These are phyloP conservation scores for Xylaria sp. DNA, from an alignment of 2,329 filamentous ascomycete genomes.

Conservation along the genomic window DNA sequence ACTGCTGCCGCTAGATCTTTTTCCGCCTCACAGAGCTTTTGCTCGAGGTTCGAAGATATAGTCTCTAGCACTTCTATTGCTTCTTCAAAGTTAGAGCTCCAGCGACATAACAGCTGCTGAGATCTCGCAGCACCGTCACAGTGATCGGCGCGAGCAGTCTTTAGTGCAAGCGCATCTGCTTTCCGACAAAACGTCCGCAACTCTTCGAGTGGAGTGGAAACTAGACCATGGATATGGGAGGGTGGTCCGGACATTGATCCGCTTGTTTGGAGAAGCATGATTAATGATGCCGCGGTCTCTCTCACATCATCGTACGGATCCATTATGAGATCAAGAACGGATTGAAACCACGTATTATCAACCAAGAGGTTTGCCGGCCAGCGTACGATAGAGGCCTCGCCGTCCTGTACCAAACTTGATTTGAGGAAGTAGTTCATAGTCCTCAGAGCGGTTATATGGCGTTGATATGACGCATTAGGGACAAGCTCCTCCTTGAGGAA, in stretches of 20 bases:
- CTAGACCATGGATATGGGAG: constrained; percentile 11
- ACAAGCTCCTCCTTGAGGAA: constrained; percentile 78
- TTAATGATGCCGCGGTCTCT: constrained; percentile 56
- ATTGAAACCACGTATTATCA: constrained; percentile 60
- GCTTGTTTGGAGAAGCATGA: constrained; percentile 55
- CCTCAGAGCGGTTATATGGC: constrained; percentile 81
- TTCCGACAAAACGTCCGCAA: constrained; percentile 55
- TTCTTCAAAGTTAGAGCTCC: constrained; percentile 51
- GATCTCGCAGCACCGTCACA: constrained; percentile 87
- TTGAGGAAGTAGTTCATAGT: constrained; percentile 70
- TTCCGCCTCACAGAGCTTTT: constrained; percentile 67
- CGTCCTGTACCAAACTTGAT: constrained; percentile 49
- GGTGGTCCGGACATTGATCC: constrained; percentile 37
- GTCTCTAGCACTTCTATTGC: constrained; percentile 59
- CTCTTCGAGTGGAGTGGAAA: constrained; percentile 38
- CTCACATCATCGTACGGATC: constrained; percentile 95
- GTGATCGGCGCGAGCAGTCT: constrained; percentile 85
- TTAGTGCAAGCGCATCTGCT: constrained; percentile 64
- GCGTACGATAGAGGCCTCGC: constrained; percentile 52
- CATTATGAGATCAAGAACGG: constrained; percentile 78
- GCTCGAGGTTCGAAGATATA: constrained; percentile 66
- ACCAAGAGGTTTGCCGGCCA: constrained; percentile 47
- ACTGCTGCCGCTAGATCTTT: constrained; percentile 70
- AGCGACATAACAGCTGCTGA: constrained; percentile 71
- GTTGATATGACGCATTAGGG: constrained; percentile 85